Base-by-base conservation (phyloP, 768 basidiomycete species). In the Collybia sordida region DNA sequence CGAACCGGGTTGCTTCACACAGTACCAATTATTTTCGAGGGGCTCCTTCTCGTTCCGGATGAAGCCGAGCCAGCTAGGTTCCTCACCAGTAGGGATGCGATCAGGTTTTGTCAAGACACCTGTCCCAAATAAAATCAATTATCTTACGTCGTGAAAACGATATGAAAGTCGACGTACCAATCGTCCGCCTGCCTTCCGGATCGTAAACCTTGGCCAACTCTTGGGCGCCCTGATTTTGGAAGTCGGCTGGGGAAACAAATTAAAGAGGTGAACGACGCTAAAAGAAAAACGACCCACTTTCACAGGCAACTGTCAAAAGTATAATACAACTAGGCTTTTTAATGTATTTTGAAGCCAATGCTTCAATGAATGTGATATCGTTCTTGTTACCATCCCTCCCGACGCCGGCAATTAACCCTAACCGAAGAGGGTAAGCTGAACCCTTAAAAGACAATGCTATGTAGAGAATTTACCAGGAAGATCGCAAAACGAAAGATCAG, bases 81-180 rank as follows among this genome's bases (percentile, higher is more conserved):
- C 81, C 25, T 83, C 80, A 0, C 80, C 82, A 1, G 60, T 43
- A 0, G 78, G 78, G 49, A 84, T 86, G 6, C 83, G 79, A 54
- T 88, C 88, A 0, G 86, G 85, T 54, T 91, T 90, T 0, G 87
- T 91, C 17, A 88, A 72, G 15, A 88, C 85, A 41, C 86, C 87
- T 87, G 50, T 4, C 12, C 9, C 27, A 17, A 42, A 49, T 28
- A 9, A 6, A 3, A 25, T 6, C 44, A 36, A 46, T 34, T 11
- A 14, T 2, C 7, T 4, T 6, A 17, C 14, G 41, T n/a, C 0
- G 24, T 28, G 15, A 34, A 4, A 35, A 9, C 9, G 27, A 2
- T 17, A 1, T 28, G 18, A 17, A 18, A 3, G 15, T 0, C 9
- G 7, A 45, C 75, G 12, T 52, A 87, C 89, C 88, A 14, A 90